Percentiles rank a stretch among this genome's conserved stretches.
Conservation (phyloP, 106 monocot genomes). For the Dendrobium huoshanense region DNA sequence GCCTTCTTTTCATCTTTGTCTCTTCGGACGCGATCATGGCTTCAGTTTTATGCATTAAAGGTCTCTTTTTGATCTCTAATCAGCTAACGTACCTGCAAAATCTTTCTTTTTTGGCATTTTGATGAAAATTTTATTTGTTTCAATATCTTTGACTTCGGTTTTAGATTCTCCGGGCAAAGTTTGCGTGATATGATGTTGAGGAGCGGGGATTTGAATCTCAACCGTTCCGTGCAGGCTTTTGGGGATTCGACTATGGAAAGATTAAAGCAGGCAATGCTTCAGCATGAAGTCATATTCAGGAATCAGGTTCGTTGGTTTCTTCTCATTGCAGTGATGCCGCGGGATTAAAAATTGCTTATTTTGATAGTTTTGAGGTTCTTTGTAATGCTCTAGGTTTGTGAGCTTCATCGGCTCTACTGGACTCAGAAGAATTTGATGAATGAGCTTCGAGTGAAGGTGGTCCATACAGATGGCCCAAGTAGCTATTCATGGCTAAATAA, state of each 20-base stretch:
- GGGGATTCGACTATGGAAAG: conserved; percentile 33
- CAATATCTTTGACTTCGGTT: background rate
- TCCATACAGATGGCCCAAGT: background rate
- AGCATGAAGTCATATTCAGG: conserved; percentile 44
- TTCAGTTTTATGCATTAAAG: background rate
- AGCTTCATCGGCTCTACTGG: conserved; percentile 78
- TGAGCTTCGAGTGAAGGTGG: conserved; percentile 7
- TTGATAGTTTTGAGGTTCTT: background rate
- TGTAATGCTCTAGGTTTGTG: conserved; percentile 37
- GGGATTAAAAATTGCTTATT: background rate
- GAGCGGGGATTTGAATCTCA: conserved; percentile 28
- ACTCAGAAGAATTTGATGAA: conserved; percentile 62
- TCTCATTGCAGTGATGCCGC: background rate
- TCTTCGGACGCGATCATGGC: background rate
- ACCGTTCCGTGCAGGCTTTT: conserved; percentile 6
- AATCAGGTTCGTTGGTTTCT: conserved; percentile 34
- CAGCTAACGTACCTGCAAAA: background rate
- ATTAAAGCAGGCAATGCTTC: conserved; percentile 51
- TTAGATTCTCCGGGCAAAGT: background rate
- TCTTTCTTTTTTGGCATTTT: background rate
- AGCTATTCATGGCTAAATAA: background rate
- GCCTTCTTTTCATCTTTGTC: background rate
- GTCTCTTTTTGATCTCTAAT: background rate
- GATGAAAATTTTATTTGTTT: background rate
- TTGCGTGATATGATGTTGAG: conserved; percentile 9